Evolutionary conservation across 2,329 filamentous ascomycete species (phyloP).

Genomic region (Sarocladium strictum): DNA sequence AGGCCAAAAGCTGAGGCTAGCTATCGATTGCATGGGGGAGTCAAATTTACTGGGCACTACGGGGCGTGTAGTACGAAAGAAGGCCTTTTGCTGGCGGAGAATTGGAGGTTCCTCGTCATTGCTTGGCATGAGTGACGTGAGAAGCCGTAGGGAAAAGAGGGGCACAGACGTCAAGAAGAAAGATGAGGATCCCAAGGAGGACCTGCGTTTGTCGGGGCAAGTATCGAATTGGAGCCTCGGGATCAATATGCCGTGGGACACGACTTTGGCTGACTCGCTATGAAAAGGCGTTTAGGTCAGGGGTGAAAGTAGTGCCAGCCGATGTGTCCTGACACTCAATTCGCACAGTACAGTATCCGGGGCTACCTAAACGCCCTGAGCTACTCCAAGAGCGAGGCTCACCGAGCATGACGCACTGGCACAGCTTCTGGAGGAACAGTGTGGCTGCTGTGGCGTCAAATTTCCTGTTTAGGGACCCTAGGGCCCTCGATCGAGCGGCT

Average conservation of each 20-base stretch:
- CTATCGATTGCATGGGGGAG: neutral
- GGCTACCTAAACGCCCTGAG: no score
- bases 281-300: no score
- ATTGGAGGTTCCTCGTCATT: conserved; percentile 1
- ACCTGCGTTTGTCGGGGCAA: neutral
- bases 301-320: neutral
- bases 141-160: neutral
- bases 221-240: neutral
- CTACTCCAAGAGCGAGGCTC: no score
- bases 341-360: no score
- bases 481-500: neutral
- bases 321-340: no score
- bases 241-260: neutral
- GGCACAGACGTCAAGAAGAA: conserved; percentile 1
- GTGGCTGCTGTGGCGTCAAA: conserved; percentile 2
- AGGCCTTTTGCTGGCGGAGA: neutral
- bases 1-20: neutral
- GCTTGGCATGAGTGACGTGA: conserved; percentile 8
- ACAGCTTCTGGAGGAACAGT: neutral
- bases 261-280: neutral
- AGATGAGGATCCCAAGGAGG: neutral
- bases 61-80: neutral
- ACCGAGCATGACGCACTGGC: neutral
- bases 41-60: neutral
- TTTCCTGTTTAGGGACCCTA: neutral